Base-by-base conservation (phyloP, 768 basidiomycete genomes). In the Amanita inopinata region DNA sequence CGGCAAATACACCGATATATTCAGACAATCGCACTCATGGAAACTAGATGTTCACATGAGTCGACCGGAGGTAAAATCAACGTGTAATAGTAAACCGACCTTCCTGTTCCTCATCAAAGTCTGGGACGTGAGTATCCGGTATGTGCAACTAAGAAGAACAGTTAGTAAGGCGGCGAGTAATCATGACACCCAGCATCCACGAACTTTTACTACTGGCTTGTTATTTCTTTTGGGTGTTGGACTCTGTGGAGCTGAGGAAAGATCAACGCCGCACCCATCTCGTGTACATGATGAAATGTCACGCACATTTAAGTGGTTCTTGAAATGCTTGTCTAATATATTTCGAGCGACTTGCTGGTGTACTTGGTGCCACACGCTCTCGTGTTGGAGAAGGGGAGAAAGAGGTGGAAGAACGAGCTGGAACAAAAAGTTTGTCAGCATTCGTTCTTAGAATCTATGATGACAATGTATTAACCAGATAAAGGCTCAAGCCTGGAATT, bases 41-140 rank as follows among this genome's bases (percentile, higher is more conserved):
- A 34, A 42, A 42, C 41, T 42, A 20, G 4, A 34, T 6, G 23
- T 34, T 25, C 32, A 27, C n/a, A 34, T 42, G 22, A 42, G 41
- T 17, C 12, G 10, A 17, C n/a, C 25, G 34, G 27, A 33, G 10
- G 18, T 15, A 12, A 12, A 34, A 34, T 11, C 9, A 34, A 24
- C 5, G 20, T 10, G 22, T 25, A n/a, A 6, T 12, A 10, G 23
- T 33, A n/a, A n/a, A 33, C 41, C 25, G 24, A 42, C 41, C 41
- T 25, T 42, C 41, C 5, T 6, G 30, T 23, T 41, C 40, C 19
- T 42, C 41, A 25, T 27, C 15, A 7, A 33, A 33, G 34, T 42
- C 31, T n/a, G n/a, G n/a, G n/a, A n/a, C n/a, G n/a, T n/a, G n/a
- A n/a, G n/a, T n/a, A n/a, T n/a, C n/a, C n/a, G n/a, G n/a, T n/a